A percentile compares a stretch with the other conserved stretches of the same genome.
Conservation (phyloP, 202 grass and related monocot genomes). For the Brachypodium distachyon region DNA sequence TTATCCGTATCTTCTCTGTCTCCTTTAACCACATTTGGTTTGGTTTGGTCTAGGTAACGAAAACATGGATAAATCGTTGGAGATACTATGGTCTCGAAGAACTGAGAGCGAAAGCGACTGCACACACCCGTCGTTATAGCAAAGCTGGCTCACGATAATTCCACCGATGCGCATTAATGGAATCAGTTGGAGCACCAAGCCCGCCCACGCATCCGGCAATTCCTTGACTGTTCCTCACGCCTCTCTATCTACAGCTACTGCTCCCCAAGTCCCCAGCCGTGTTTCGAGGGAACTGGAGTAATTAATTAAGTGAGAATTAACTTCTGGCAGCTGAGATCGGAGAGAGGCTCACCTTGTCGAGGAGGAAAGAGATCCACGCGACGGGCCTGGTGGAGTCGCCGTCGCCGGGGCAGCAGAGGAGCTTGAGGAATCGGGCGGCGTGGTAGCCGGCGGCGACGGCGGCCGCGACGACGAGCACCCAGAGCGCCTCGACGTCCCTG, state of each 20-base stretch:
- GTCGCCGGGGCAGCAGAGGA: constrained; percentile 13
- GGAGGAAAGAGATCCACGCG: constrained; percentile 39
- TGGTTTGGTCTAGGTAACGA: too few relatives aligned
- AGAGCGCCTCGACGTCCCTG: constrained; percentile 66
- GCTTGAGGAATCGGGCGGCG: constrained; percentile 28
- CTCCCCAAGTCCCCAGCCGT: neutral
- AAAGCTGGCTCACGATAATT: neutral
- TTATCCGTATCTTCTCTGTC: too few relatives aligned
- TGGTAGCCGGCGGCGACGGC: constrained; percentile 50
- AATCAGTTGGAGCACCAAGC: constrained; percentile 22
- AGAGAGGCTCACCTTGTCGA: constrained; percentile 44
- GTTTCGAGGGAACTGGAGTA: neutral
- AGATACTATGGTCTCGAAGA: too few relatives aligned
- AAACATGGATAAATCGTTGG: too few relatives aligned
- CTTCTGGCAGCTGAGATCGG: neutral
- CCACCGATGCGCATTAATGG: constrained; percentile 16
- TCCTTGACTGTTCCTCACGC: neutral
- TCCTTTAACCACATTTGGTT: too few relatives aligned
- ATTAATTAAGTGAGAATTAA: too few relatives aligned
- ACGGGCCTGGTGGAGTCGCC: neutral
- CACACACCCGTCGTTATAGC: neutral
- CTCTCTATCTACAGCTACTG: neutral
- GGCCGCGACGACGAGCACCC: constrained; percentile 40
- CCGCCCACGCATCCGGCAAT: neutral
- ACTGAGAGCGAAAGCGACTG: neutral